Evolutionary conservation across 371 early-diverging fungal genomes (phyloP), one percentile per base, ranked within the genome.

Genomic region (Mucor lusitanicus): DNA sequence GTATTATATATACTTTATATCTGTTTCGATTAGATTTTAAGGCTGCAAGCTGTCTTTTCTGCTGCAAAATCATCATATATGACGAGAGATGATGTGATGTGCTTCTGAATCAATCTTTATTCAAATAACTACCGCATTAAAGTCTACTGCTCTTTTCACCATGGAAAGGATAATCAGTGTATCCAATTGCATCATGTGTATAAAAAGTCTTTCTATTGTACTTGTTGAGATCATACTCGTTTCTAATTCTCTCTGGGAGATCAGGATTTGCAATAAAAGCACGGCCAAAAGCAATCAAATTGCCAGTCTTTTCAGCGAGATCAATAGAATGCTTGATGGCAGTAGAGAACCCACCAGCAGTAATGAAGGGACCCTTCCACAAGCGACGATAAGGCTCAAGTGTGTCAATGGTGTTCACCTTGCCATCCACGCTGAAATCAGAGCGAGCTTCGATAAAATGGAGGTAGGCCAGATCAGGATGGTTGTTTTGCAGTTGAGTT

Each of bases 251-350:
- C 12, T 67, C 50, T 27, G 70, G 70, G 3, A 72, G 56, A 67
- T 76, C 76, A 25, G 70, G 73, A 13, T 76, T 73, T 8, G 73
- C 73, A 48, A 76, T 76, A 21, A 73, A 73, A 0, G 54, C 33
- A 17, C 76, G 65, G 8, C 70, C 73, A 64, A 69, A 75, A 8
- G 73, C 67, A 39, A 76, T 65, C 70, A 76, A 57, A n/a, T 70
- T 63, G 8, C 61, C 70, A 1, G 64, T 62, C 9, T 57, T 61
- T 23, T 72, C 65, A 23, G 63, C 69, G 2, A 53, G 35, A n/a
- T 50, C 61, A 8, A 70, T 32, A 25, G 69, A 64, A 9, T 63
- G 64, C 23, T 65, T 32, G n/a, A 40, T 3, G 46, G 61, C 68
- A 42, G 60, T 64, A 33, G 69, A 56, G 21, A 62, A 71, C 0